A percentile compares a stretch with the other conserved stretches of the same genome.
Conservation (phyloP, 108 stramenopile genomes). For the Craspedostauros australis region DNA sequence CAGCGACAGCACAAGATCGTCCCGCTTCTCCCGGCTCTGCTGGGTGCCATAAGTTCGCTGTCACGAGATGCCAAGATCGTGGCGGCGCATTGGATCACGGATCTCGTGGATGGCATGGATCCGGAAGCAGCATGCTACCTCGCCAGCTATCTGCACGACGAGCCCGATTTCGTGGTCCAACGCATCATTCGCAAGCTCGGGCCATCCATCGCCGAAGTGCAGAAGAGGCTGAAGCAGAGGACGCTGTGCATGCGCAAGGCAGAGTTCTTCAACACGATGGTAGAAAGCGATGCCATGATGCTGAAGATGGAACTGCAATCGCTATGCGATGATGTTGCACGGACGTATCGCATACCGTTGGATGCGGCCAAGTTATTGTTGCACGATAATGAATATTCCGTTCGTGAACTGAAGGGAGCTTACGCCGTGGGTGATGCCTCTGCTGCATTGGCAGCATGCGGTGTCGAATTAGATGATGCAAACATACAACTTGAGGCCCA, state of each 20-base stretch:
- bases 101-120: constrained; percentile 6
- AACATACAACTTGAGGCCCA: background rate
- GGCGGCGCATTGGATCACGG: constrained; percentile 13
- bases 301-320: background rate
- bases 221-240: background rate
- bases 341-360: background rate
- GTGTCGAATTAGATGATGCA: background rate
- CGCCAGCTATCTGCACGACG: background rate
- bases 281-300: background rate
- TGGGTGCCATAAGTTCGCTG: constrained; percentile 16
- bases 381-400: constrained; percentile 5
- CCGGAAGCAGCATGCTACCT: constrained; percentile 21
- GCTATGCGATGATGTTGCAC: constrained; percentile 3
- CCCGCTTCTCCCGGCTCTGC: constrained; percentile 14
- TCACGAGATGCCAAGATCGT: background rate
- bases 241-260: background rate
- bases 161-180: background rate
- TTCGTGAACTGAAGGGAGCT: background rate
- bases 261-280: background rate
- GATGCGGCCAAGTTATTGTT: background rate
- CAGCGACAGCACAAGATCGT: constrained; percentile 11
- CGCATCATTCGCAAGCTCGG: background rate
- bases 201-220: background rate
- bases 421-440: background rate
- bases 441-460: background rate